These are phyloP conservation scores for Boletus vinaceobasis DNA, from an alignment of 768 basidiomycete genomes.

Conservation along the genomic window DNA sequence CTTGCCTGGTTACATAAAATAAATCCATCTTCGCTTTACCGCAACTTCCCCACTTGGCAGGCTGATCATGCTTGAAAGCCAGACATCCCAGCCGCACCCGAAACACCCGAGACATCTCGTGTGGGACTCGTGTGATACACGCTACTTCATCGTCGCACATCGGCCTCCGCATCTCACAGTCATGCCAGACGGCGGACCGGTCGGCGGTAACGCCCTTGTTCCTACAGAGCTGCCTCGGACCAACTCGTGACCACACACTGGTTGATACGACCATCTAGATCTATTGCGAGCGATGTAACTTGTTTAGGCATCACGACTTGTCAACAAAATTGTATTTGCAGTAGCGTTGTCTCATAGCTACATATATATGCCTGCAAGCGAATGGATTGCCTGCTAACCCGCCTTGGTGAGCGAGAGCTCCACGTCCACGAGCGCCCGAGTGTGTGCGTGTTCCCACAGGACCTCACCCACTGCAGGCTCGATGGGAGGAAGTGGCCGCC, in stretches of 20 bases:
- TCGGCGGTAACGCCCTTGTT: background rate
- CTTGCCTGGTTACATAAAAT: constrained; percentile 26
- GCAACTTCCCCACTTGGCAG: background rate
- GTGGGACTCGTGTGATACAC: background rate
- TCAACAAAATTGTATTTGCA: background rate
- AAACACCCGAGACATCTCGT: constrained; percentile 15
- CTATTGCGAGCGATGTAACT: background rate
- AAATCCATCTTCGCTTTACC: background rate
- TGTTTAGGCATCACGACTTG: background rate
- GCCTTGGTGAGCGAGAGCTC: constrained; percentile 55
- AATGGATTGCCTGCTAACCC: background rate
- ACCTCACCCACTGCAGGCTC: constrained; percentile 50
- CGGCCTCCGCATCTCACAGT: constrained; percentile 17
- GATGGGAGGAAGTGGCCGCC: constrained; percentile 73
- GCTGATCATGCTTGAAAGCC: background rate
- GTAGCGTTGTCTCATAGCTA: background rate
- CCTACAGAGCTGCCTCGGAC: background rate
- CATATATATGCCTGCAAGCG: background rate
- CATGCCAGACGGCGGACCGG: background rate
- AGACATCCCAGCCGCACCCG: background rate
- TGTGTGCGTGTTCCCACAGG: constrained; percentile 72
- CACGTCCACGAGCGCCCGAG: constrained; percentile 59
- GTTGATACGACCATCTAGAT: background rate
- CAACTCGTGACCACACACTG: background rate
- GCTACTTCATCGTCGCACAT: background rate